A percentile compares a stretch with the other conserved stretches of the same genome.
Evolutionary conservation across 108 stramenopile genomes (phyloP).

Genomic region (Chaetoceros muelleri): DNA sequence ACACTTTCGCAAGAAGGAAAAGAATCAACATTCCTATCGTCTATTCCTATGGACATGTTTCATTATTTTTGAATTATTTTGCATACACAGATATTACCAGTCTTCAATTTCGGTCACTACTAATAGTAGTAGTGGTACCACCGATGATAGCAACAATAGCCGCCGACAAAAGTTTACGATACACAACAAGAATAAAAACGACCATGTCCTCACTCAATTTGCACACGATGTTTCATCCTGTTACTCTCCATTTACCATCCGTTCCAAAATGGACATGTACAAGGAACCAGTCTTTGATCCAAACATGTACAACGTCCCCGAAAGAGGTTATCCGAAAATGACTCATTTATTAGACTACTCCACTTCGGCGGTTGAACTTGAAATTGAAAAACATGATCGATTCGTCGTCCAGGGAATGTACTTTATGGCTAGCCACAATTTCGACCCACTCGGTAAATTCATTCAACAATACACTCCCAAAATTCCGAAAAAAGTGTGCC

Average conservation of each 20-base stretch:
- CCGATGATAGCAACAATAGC: background rate
- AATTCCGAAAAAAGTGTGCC: background rate
- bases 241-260: background rate
- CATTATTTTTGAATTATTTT: background rate
- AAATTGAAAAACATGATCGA: background rate
- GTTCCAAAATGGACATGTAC: background rate
- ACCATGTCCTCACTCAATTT: background rate
- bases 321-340: background rate
- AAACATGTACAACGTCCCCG: background rate
- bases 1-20: too few species aligned
- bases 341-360: background rate
- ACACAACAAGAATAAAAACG: background rate
- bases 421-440: background rate
- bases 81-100: background rate
- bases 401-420: background rate
- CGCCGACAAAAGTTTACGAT: background rate
- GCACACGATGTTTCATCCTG: background rate
- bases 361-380: background rate
- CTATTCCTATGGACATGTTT: constrained; percentile 25
- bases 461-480: background rate
- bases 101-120: background rate
- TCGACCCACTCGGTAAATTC: background rate
- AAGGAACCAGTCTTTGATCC: background rate
- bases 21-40: constrained; percentile 45
- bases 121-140: background rate